Evolutionary conservation across 202 grass and related monocot genomes (phyloP).

Genomic region (Setaria italica): DNA sequence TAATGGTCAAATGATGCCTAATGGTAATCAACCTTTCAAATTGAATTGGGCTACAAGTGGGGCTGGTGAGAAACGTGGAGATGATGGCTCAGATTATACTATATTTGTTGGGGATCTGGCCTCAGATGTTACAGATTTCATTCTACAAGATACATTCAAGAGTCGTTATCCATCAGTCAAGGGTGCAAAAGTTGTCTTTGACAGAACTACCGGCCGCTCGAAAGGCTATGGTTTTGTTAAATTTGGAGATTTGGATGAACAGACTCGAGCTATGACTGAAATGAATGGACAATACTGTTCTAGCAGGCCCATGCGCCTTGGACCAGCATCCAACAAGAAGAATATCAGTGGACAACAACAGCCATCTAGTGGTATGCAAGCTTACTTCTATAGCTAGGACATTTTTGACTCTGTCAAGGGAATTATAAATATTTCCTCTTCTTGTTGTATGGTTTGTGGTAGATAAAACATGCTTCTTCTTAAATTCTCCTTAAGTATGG

Average conservation of each 20-base stretch:
- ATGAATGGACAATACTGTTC: constrained; percentile 59
- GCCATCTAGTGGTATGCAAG: constrained; percentile 37
- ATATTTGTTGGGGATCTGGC: constrained; percentile 55
- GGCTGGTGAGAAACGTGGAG: constrained; percentile 52
- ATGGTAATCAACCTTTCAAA: constrained; percentile 48
- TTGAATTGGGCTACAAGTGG: constrained; percentile 55
- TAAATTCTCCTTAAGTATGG: too few relatives aligned
- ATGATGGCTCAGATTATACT: constrained; percentile 47
- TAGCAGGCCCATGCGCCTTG: constrained; percentile 51
- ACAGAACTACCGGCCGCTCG: constrained; percentile 40
- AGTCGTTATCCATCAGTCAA: constrained; percentile 57
- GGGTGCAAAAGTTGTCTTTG: constrained; percentile 55
- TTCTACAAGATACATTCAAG: constrained; percentile 58
- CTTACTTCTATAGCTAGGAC: background rate
- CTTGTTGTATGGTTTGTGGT: background rate
- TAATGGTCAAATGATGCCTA: constrained; percentile 61
- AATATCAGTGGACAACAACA: constrained; percentile 34
- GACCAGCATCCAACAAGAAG: constrained; percentile 50
- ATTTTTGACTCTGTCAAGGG: constrained; percentile 1
- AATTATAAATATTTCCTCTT: constrained; percentile 23
- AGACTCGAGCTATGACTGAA: constrained; percentile 53
- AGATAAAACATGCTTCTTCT: background rate
- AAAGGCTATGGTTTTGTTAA: constrained; percentile 66
- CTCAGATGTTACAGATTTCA: constrained; percentile 57
- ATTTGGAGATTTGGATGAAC: constrained; percentile 53